phyloP scores from a whole-genome alignment of 371 early-diverging fungal genomes.

The Gilbertella persicaria region DNA sequence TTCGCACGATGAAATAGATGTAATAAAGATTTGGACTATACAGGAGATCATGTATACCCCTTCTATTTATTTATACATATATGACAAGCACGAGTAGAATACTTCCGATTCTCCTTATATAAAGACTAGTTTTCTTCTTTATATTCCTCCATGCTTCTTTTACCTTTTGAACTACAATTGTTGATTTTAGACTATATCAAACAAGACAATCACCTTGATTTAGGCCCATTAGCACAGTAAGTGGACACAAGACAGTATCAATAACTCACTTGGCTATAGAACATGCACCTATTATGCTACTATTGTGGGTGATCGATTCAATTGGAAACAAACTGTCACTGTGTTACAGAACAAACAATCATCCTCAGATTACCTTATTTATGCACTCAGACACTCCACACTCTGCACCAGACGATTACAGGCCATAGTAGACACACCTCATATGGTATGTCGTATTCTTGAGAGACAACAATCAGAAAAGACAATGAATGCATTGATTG shows the following conservation, averaged over 20 bases:
- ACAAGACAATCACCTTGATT: slow-evolving; percentile 26
- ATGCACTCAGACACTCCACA: background rate
- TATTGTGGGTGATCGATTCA: slow-evolving; percentile 11
- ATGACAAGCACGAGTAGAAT: too few species aligned
- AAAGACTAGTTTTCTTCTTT: background rate
- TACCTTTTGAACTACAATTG: slow-evolving; percentile 34
- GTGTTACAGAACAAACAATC: slow-evolving; percentile 7
- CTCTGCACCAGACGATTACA: background rate
- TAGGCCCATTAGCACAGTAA: slow-evolving; percentile 36
- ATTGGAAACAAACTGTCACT: slow-evolving; percentile 19
- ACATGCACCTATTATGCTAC: slow-evolving; percentile 11
- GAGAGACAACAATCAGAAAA: slow-evolving; percentile 2
- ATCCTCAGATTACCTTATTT: slow-evolving; percentile 2
- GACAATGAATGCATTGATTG: slow-evolving; percentile 2
- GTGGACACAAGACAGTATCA: background rate
- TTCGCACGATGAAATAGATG: background rate
- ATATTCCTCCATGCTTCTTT: slow-evolving; percentile 6
- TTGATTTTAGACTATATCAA: slow-evolving; percentile 24
- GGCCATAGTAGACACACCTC: background rate
- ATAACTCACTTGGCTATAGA: background rate
- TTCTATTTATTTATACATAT: background rate
- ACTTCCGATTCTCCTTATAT: background rate
- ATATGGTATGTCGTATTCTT: slow-evolving; percentile 2
- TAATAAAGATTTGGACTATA: background rate
- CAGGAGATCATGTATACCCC: background rate